phyloP scores from a whole-genome alignment of 495 filamentous ascomycete species.

The Lasiosphaeria hispida region DNA sequence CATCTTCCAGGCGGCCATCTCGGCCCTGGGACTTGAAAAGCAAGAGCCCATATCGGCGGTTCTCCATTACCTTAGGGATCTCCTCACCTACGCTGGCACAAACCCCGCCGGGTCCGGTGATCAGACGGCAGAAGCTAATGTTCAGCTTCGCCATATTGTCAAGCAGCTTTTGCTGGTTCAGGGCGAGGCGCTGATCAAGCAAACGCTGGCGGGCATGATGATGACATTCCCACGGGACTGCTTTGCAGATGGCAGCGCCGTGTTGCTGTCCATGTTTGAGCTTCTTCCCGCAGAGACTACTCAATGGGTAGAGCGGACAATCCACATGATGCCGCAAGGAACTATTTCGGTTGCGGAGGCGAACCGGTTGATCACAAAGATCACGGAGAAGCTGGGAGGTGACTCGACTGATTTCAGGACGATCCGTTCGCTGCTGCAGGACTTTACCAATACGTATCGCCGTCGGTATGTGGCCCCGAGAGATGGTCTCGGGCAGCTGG shows the following conservation, averaged over 20 bases:
- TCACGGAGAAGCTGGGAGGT: constrained; percentile 63
- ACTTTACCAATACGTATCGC: constrained; percentile 94
- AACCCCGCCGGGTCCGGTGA: constrained; percentile 73
- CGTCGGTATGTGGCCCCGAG: constrained; percentile 91
- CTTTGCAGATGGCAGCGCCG: constrained; percentile 87
- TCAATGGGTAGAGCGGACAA: constrained; percentile 74
- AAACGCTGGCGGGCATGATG: constrained; percentile 95
- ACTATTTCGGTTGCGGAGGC: constrained; percentile 64
- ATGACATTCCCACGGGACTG: constrained; percentile 94
- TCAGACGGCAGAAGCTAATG: constrained; percentile 40
- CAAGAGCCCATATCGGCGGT: constrained; percentile 86
- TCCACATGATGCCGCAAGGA: constrained; percentile 78
- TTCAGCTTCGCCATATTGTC: constrained; percentile 67
- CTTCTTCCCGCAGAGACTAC: constrained; percentile 75
- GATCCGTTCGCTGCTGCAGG: constrained; percentile 82
- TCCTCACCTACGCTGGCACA: constrained; percentile 81
- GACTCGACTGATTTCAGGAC: constrained; percentile 63
- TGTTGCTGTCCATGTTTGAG: constrained; percentile 86
- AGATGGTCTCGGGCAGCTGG: constrained; percentile 80
- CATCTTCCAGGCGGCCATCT: constrained; percentile 82
- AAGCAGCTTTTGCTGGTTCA: constrained; percentile 66
- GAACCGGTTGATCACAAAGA: constrained; percentile 62
- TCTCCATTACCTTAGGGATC: constrained; percentile 89
- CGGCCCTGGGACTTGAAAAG: constrained; percentile 82
- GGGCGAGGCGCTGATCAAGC: constrained; percentile 78